Conservation (phyloP, 129 eudicot species). For the Rutidosis leptorrhynchoides region DNA sequence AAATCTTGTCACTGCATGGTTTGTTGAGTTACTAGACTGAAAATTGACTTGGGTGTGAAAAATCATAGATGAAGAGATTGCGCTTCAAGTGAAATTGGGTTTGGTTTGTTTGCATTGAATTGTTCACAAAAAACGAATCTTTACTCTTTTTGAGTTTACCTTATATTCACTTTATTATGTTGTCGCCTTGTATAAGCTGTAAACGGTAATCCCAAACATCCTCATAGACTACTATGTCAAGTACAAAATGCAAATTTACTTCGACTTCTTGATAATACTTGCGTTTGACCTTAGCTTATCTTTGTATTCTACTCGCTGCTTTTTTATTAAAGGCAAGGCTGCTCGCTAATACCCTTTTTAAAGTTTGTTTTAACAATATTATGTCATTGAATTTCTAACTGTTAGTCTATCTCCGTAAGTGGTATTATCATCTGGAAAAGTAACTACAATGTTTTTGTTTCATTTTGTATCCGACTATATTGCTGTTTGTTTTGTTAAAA, state of each 20-base stretch:
- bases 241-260: not conserved
- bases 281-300: no score
- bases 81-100: no score
- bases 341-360: no score
- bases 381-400: not conserved
- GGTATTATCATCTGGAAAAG: not conserved
- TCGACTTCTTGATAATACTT: not conserved
- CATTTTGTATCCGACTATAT: not conserved
- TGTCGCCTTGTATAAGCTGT: no score
- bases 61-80: no score
- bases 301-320: not conserved
- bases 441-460: not conserved
- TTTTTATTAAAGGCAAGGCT: no score
- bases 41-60: no score
- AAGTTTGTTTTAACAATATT: not conserved
- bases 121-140: no score
- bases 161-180: no score
- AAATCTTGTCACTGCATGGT: not conserved
- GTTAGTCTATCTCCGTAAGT: not conserved
- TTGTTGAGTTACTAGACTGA: not conserved
- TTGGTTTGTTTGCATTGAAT: no score
- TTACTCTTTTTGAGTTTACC: no score
- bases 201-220: not conserved
- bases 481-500: not conserved
- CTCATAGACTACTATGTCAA: not conserved